A percentile compares a stretch with the other conserved stretches of the same genome.
Conservation (phyloP, 2,329 filamentous ascomycete genomes). For the Talaromyces sp. region DNA sequence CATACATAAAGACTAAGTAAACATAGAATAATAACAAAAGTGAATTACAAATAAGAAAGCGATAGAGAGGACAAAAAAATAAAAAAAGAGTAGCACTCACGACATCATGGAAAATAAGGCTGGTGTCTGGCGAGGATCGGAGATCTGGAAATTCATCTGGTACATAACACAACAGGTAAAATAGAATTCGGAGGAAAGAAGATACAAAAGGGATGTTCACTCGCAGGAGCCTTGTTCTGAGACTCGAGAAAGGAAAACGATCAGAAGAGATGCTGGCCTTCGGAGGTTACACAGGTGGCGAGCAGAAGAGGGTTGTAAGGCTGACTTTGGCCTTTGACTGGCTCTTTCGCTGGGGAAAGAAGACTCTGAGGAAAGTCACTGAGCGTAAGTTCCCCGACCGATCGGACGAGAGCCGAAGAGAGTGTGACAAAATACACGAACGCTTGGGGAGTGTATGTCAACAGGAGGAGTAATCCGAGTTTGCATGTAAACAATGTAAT, state of each 20-base stretch:
- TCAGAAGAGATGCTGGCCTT: background rate
- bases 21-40: background rate
- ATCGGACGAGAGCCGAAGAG: background rate
- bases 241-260: slow-evolving; percentile 14
- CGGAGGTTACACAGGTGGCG: slow-evolving; percentile 10
- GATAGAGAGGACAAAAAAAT: background rate
- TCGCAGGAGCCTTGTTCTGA: slow-evolving; percentile 1
- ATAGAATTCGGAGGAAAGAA: slow-evolving; percentile 11
- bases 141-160: slow-evolving; percentile 40
- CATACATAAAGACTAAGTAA: background rate
- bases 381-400: background rate
- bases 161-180: slow-evolving; percentile 36
- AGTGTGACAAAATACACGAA: slow-evolving; percentile 6
- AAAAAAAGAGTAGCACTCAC: slow-evolving; percentile 33
- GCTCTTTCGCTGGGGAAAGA: background rate
- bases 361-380: background rate
- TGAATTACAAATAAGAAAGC: background rate
- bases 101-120: slow-evolving; percentile 40
- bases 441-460: background rate
- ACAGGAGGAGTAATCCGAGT: background rate
- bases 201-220: background rate
- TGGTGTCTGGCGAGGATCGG: slow-evolving; percentile 30
- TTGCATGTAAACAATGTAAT: background rate
- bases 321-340: slow-evolving; percentile 11
- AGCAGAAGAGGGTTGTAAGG: background rate